phyloP scores from a whole-genome alignment of 2,329 filamentous ascomycete species.

The Talaromyces amestolkiae region DNA sequence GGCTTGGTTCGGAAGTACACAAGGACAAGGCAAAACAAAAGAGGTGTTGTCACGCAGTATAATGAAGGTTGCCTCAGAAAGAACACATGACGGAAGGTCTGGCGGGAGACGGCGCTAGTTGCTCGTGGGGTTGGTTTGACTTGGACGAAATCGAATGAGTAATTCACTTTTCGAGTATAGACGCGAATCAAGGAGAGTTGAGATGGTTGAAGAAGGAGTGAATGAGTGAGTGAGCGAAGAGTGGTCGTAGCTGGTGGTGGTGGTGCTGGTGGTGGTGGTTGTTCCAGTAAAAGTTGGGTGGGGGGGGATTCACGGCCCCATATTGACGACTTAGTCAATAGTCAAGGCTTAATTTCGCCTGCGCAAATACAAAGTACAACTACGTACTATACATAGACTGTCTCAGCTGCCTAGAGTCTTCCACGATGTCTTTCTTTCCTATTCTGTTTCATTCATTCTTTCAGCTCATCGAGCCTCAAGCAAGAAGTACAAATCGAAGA shows the following conservation, averaged over 20 bases:
- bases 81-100: conserved; percentile 15
- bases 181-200: not conserved
- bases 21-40: conserved; percentile 2
- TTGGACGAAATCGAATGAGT: not conserved
- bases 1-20: not conserved
- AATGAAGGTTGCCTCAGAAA: conserved; percentile 13
- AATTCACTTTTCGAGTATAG: not conserved
- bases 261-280: not conserved
- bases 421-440: not conserved
- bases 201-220: conserved; percentile 2
- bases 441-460: not conserved
- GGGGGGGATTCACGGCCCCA: not conserved
- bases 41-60: conserved; percentile 1
- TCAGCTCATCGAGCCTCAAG: not conserved
- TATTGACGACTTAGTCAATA: not conserved
- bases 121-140: not conserved
- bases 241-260: not conserved
- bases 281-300: not conserved
- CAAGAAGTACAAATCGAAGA: not conserved
- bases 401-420: not conserved
- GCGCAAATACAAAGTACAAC: not conserved
- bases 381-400: not conserved
- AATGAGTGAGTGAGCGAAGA: not conserved
- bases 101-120: not conserved
- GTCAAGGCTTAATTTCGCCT: conserved; percentile 1